Evolutionary conservation across 495 filamentous ascomycete species (phyloP), one percentile per base, ranked within the genome.

Genomic region (Neurospora sp.): DNA sequence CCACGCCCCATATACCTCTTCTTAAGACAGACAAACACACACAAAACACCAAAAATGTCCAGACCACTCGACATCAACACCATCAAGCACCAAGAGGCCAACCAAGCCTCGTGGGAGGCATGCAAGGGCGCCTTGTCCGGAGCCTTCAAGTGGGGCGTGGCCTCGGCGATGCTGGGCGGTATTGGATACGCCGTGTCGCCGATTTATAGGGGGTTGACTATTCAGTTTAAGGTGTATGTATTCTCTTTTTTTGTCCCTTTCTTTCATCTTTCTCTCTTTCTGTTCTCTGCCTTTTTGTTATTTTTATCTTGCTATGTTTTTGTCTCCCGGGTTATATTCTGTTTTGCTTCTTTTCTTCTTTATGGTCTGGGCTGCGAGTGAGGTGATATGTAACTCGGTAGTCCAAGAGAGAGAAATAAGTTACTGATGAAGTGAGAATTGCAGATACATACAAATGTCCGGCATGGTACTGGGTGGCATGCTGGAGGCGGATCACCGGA

Each of bases 201-300:
- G 8, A 75, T 97, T 16, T 97, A 97, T 77, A 88, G 93, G 37
- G 88, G 91, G 0, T 78, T 97, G 75, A 97, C 94, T 3, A 83
- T 94, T 22, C 94, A 97, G 79, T 97, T 97, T 82, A 97, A 97
- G 83, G 89, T 94, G 84, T 93, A 87, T 74, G 89, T 75, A 16
- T 39, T 39, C 8, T 14, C 31, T 44, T 31, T 53, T 22, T n/a
- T 8, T 12, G n/a, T n/a, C n/a, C 39, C 22, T 20, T 8, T 12
- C 31, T 44, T 44, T 35, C 35, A 7, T 37, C 4, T 72, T 41
- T 14, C n/a, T 7, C 0, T 12, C 0, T 47, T 44, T 74, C 39
- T 40, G 12, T 68, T 73, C 31, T 31, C 40, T 53, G 27, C 68
- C 6, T 14, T 10, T 10, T 39, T 37, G 4, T 8, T n/a, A 16